Conservation (phyloP, 2,329 filamentous ascomycete genomes). For the Rutstroemia sp. region DNA sequence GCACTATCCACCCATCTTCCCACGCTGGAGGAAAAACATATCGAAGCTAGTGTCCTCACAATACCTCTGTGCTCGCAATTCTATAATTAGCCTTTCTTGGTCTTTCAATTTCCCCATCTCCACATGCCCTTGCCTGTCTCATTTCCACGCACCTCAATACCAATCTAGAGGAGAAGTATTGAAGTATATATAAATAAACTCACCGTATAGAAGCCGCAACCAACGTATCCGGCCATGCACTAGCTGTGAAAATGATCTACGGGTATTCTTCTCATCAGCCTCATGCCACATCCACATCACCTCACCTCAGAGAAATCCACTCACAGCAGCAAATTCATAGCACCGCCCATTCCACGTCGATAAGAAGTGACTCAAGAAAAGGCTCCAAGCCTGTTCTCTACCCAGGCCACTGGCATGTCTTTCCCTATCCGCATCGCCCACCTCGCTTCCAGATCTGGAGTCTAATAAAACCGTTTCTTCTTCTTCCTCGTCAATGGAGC, state of each 20-base stretch:
- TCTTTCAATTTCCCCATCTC: too few species aligned
- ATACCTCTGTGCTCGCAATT: slow-evolving; percentile 26
- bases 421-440: background rate
- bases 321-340: slow-evolving; percentile 31
- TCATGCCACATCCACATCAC: slow-evolving; percentile 44
- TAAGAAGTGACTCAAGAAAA: slow-evolving; percentile 47
- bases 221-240: slow-evolving; percentile 36
- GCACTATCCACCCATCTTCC: slow-evolving; percentile 37
- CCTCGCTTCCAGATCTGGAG: background rate
- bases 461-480: too few species aligned
- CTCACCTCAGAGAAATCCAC: slow-evolving; percentile 16
- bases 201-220: slow-evolving; percentile 34
- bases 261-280: slow-evolving; percentile 14
- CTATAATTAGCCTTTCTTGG: background rate
- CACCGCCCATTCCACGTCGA: slow-evolving; percentile 51
- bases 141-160: slow-evolving; percentile 5
- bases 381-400: slow-evolving; percentile 30
- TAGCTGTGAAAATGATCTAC: slow-evolving; percentile 45
- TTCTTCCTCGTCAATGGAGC: too few species aligned
- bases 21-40: slow-evolving; percentile 35
- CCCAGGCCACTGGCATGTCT: slow-evolving; percentile 21
- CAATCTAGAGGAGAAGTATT: background rate
- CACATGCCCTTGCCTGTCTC: background rate
- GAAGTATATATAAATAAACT: slow-evolving; percentile 11
- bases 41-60: slow-evolving; percentile 32